These are phyloP conservation scores for Metschnikowia vanudenii DNA, from an alignment of 805 yeast species.

Conservation along the genomic window DNA sequence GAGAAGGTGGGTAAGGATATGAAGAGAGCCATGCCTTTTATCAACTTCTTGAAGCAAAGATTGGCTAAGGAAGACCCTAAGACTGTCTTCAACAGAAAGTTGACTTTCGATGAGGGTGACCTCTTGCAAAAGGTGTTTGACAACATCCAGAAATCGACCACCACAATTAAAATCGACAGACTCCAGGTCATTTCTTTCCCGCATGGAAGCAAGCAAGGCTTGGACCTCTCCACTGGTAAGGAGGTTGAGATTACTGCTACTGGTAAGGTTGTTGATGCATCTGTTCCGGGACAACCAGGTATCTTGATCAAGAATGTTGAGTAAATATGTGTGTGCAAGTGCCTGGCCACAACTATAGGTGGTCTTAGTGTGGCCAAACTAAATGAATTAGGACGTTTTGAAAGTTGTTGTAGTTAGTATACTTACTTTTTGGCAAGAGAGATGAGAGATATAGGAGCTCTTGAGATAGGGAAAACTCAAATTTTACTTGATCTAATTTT, in stretches of 20 bases:
- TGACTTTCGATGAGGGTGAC: slow-evolving; percentile 75
- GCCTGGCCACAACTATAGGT: too few species aligned
- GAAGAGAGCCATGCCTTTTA: slow-evolving; percentile 98
- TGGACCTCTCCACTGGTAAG: slow-evolving; percentile 65
- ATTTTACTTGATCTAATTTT: too few species aligned
- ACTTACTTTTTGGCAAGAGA: too few species aligned
- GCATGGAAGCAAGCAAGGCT: slow-evolving; percentile 62
- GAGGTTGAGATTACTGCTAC: slow-evolving; percentile 61
- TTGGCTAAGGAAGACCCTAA: slow-evolving; percentile 66
- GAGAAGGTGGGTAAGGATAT: slow-evolving; percentile 79
- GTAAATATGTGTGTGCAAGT: slow-evolving; percentile 1
- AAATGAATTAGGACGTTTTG: too few species aligned
- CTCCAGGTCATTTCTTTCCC: slow-evolving; percentile 62
- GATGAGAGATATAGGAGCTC: too few species aligned
- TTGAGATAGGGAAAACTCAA: too few species aligned
- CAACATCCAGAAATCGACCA: slow-evolving; percentile 62
- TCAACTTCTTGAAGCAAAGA: slow-evolving; percentile 80
- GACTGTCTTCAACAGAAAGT: slow-evolving; percentile 84
- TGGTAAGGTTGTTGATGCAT: slow-evolving; percentile 71
- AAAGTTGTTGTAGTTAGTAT: too few species aligned
- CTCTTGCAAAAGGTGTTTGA: slow-evolving; percentile 56
- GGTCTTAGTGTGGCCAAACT: too few species aligned
- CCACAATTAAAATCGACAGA: slow-evolving; percentile 50
- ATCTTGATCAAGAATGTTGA: slow-evolving; percentile 64
- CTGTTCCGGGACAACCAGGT: slow-evolving; percentile 95